Percentiles rank a stretch among this genome's conserved stretches.
phyloP scores from a whole-genome alignment of 306 rosid genomes.

The Cicer chorassanicum region DNA sequence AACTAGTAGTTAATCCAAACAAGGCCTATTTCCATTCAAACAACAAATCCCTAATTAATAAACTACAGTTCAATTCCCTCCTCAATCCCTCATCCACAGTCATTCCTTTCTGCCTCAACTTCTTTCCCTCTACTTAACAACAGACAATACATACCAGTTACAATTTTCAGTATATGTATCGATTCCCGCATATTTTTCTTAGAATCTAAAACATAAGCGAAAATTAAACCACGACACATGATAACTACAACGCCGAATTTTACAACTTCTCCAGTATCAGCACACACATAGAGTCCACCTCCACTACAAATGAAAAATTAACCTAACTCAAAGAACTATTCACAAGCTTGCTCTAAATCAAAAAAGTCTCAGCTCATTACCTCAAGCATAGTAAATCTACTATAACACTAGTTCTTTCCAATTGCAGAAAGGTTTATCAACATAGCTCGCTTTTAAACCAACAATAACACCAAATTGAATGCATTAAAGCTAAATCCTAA shows the following conservation, averaged over 20 bases:
- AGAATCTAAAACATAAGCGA: neutral
- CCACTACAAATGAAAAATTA: conserved; percentile 2
- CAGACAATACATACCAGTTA: conserved; percentile 27
- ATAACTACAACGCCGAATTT: conserved; percentile 14
- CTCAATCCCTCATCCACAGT: conserved; percentile 33
- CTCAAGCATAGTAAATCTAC: conserved; percentile 30
- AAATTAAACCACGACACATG: conserved; percentile 21
- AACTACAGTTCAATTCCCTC: conserved; percentile 27
- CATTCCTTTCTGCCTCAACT: neutral
- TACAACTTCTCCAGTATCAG: conserved; percentile 1
- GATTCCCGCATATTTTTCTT: neutral
- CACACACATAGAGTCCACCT: conserved; percentile 7
- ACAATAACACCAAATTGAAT: conserved; percentile 17
- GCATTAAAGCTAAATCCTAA: conserved; percentile 38
- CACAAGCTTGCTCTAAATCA: conserved; percentile 31
- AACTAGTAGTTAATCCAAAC: conserved; percentile 1
- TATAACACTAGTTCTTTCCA: conserved; percentile 1
- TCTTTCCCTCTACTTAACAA: conserved; percentile 32
- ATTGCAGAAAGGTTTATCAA: conserved; percentile 7
- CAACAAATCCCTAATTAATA: conserved; percentile 37
- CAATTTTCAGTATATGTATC: neutral
- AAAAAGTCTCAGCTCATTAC: neutral
- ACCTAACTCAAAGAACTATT: conserved; percentile 37
- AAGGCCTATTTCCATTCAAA: neutral
- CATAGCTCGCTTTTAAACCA: conserved; percentile 18